A percentile compares a stretch with the other conserved stretches of the same genome.
phyloP scores from a whole-genome alignment of 202 grass and related monocot species.

The Sporobolus alterniflorus region DNA sequence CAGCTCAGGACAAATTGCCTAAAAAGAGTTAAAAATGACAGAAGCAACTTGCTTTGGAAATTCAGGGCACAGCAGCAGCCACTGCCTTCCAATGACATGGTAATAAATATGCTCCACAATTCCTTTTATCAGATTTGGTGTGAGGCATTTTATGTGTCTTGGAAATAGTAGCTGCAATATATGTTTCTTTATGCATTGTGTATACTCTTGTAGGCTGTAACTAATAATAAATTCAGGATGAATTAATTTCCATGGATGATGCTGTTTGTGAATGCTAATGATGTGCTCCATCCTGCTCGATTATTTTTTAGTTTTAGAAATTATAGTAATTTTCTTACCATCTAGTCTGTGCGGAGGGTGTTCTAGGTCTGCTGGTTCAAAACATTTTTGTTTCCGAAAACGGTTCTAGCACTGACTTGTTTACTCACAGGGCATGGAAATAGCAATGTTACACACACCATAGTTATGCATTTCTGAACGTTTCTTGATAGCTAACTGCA shows the following conservation, averaged over 20 bases:
- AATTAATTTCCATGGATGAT: neutral
- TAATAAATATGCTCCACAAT: conserved; percentile 31
- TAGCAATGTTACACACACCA: neutral
- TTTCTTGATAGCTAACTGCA: neutral
- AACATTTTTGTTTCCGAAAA: neutral
- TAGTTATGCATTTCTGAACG: neutral
- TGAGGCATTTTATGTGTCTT: neutral
- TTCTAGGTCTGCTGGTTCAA: neutral
- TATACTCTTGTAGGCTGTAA: neutral
- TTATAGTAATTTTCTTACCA: neutral
- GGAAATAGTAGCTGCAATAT: neutral
- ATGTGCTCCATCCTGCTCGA: neutral
- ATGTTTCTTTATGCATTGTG: neutral
- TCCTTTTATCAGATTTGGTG: neutral
- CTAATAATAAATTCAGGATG: neutral
- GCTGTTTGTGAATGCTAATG: conserved; percentile 13
- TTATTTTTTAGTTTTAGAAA: conserved; percentile 3
- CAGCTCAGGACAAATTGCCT: conserved; percentile 87
- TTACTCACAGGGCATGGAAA: neutral
- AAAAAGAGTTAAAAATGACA: conserved; percentile 67
- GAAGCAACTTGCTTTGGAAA: conserved; percentile 77
- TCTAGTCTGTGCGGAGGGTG: neutral
- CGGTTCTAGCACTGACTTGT: neutral
- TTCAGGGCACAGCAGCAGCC: conserved; percentile 47
- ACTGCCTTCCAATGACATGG: conserved; percentile 59